Base-by-base conservation (phyloP, 2,329 filamentous ascomycete species). In the Rhynchosporium graminicola region DNA sequence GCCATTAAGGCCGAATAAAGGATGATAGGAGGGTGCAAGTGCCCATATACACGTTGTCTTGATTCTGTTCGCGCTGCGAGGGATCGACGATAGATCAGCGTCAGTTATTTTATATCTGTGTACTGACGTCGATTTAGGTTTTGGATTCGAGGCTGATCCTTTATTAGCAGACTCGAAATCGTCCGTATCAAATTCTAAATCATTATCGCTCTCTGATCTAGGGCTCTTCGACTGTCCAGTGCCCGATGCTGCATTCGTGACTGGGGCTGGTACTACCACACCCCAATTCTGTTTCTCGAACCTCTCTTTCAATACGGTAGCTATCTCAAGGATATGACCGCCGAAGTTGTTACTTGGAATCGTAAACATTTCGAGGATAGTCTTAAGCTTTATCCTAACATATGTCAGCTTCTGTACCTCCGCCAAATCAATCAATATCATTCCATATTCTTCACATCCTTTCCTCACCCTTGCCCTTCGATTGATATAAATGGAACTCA, bases 231-330 rank as follows among this genome's bases (percentile, higher is more conserved):
- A 20, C 20, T 20, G 20, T 20, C 20, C 20, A 15, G 7, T 43
- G 42, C 15, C 42, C 4, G 42, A 43, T 43, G 6, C 15, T n/a
- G 13, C 4, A 43, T 4, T 43, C 13, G 42, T 4, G 4, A 28
- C 26, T 29, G 46, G 46, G 3, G n/a, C 3, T 2, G 5, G 47
- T 36, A 3, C 9, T 13, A 28, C 20, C 13, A 50, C 12, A 4
- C 51, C 51, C 51, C 51, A 54, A 15, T 42, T 54, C 36, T 54
- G 51, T 9, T 33, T 26, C n/a, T 42, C 51, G n/a, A 54, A 54
- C 8, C 15, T 8, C 8, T 5, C 33, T 20, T 10, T 42, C 15
- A 54, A 28, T 4, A 6, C 20, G 9, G 8, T 31, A 9, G 51
- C 33, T 26, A 42, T n/a, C 6, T 38, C 8, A 4, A 33, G 36